Conservation (phyloP, 164 flowering plant species). For the Magnolia changhungtana region DNA sequence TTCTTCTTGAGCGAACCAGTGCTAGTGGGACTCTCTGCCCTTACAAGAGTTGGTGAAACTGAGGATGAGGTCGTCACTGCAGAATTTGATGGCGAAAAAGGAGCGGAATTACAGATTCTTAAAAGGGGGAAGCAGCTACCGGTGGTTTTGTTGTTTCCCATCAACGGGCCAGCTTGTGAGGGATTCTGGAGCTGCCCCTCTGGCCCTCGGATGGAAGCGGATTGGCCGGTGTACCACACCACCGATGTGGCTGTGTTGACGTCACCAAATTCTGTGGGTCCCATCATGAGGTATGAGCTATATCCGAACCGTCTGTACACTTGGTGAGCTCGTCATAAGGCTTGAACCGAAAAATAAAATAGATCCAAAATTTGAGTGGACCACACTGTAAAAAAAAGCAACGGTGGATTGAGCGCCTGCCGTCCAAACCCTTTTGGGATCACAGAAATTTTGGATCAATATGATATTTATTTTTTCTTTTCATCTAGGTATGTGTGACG, state of each 20-base stretch:
- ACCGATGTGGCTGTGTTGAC: constrained; percentile 25
- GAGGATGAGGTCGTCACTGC: constrained; percentile 62
- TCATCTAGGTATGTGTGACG: too few species aligned
- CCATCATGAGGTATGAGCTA: constrained; percentile 8
- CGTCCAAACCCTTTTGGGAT: too few species aligned
- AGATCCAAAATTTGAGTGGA: too few species aligned
- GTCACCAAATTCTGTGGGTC: constrained; percentile 55
- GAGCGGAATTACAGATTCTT: constrained; percentile 46
- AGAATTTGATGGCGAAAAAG: constrained; percentile 67
- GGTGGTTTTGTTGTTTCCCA: constrained; percentile 77
- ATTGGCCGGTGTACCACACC: too few species aligned
- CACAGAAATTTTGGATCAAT: too few species aligned
- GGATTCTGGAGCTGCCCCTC: constrained; percentile 48
- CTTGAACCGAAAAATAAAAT: too few species aligned
- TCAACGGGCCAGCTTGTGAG: constrained; percentile 66
- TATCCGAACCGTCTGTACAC: too few species aligned
- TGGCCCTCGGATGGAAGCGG: constrained; percentile 48
- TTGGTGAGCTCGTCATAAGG: too few species aligned
- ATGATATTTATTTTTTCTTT: too few species aligned
- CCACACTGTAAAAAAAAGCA: too few species aligned
- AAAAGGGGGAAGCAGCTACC: constrained; percentile 81
- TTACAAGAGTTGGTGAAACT: constrained; percentile 82
- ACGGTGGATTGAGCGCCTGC: too few species aligned
- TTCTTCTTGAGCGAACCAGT: constrained; percentile 56
- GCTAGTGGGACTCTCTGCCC: constrained; percentile 57